Evolutionary conservation across 306 rosid species (phyloP).

Genomic region (Sicyos baderoa): DNA sequence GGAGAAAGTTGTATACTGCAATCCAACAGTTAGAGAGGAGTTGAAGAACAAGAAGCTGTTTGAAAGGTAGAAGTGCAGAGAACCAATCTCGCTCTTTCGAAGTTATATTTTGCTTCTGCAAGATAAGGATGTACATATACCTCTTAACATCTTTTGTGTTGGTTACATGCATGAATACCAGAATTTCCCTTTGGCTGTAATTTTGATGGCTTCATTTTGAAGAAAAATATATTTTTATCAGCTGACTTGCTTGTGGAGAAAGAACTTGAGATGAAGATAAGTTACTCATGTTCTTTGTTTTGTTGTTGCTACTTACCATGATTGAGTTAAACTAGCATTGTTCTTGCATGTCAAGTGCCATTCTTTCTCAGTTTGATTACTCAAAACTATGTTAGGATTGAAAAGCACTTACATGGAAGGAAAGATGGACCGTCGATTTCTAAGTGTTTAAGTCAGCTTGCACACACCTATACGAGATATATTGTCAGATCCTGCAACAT

Average conservation of each 20-base stretch:
- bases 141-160: conserved; percentile 23
- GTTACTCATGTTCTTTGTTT: not conserved
- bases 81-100: not conserved
- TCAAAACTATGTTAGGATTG: not conserved
- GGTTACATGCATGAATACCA: not conserved
- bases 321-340: not conserved
- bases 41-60: conserved; percentile 11
- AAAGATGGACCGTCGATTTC: no score
- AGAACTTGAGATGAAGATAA: not conserved
- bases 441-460: no score
- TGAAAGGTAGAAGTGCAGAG: conserved; percentile 11
- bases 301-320: not conserved
- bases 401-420: not conserved
- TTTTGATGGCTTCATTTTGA: conserved; percentile 3
- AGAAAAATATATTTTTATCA: not conserved
- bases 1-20: conserved; percentile 31
- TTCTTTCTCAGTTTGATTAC: not conserved
- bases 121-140: conserved; percentile 19
- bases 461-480: no score
- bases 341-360: not conserved
- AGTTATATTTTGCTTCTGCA: conserved; percentile 18
- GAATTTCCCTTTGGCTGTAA: conserved; percentile 1
- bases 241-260: not conserved
- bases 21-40: conserved; percentile 25
- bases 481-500: no score